These are phyloP conservation scores for Solanum virginianum DNA, from an alignment of 257 asterid species.

Conservation along the genomic window DNA sequence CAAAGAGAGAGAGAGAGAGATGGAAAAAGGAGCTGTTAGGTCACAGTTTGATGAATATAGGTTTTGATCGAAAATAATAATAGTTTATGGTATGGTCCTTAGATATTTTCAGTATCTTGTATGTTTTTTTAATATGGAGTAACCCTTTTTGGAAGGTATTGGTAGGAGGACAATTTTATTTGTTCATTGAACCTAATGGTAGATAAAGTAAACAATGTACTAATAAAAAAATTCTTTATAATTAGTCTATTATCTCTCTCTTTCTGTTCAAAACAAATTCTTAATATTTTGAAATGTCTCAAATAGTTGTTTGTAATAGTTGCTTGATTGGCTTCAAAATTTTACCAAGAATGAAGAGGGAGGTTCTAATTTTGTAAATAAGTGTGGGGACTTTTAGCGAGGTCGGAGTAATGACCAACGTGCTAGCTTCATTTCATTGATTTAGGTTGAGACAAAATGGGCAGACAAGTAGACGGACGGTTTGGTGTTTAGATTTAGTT, in stretches of 20 bases:
- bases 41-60: neutral
- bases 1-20: neutral
- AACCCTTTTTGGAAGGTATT: neutral
- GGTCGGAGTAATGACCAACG: neutral
- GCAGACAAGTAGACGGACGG: too few relatives aligned
- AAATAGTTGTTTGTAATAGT: neutral
- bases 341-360: neutral
- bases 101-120: constrained; percentile 16
- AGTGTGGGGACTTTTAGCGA: too few relatives aligned
- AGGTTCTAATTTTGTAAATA: neutral
- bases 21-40: neutral
- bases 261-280: neutral
- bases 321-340: neutral
- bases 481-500: neutral
- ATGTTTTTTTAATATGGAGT: neutral
- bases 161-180: neutral
- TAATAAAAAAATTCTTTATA: neutral
- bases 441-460: neutral
- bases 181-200: neutral
- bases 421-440: neutral
- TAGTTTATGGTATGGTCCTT: neutral
- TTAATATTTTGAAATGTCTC: neutral
- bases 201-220: neutral
- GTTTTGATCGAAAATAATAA: neutral
- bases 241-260: too few relatives aligned